Percentiles rank a stretch among this genome's conserved stretches.
Conservation (phyloP, 2,329 filamentous ascomycete genomes). For the Cytospora leucostoma region DNA sequence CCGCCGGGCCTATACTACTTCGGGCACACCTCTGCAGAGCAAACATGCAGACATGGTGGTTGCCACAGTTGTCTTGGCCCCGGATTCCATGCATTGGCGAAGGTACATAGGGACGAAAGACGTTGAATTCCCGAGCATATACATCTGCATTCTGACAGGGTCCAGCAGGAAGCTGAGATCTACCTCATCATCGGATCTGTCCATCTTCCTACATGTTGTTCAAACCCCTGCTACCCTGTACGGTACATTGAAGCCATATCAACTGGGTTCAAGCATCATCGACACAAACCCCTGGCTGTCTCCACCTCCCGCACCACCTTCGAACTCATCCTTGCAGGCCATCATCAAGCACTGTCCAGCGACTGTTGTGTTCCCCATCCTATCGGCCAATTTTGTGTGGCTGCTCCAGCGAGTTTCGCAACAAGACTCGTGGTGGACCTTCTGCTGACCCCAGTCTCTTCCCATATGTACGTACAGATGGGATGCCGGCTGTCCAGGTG, state of each 20-base stretch:
- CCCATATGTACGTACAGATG: conserved; percentile 6
- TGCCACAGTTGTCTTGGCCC: conserved; percentile 5
- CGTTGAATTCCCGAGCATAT: conserved; percentile 4
- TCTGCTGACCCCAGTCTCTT: conserved; percentile 14
- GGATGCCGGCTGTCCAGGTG: neutral
- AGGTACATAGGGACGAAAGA: conserved; percentile 8
- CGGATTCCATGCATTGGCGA: conserved; percentile 5
- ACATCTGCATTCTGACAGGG: conserved; percentile 25
- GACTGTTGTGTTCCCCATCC: conserved; percentile 19
- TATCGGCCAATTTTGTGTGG: conserved; percentile 22
- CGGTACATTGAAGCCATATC: conserved; percentile 3
- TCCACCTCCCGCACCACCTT: conserved; percentile 31
- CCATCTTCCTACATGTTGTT: conserved; percentile 28
- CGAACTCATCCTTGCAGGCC: conserved; percentile 25
- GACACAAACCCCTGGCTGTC: conserved; percentile 25
- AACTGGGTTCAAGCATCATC: conserved; percentile 29
- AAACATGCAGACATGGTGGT: conserved; percentile 9
- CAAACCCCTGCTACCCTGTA: conserved; percentile 26
- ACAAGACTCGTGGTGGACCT: conserved; percentile 28
- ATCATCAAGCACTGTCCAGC: conserved; percentile 16
- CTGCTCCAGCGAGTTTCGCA: conserved; percentile 28
- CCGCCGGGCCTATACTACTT: conserved; percentile 7
- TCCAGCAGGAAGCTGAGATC: conserved; percentile 34
- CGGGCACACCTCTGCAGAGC: conserved; percentile 4
- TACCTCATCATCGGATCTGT: conserved; percentile 32